These are phyloP conservation scores for Russula sp. DNA, from an alignment of 768 basidiomycete species.

Conservation along the genomic window DNA sequence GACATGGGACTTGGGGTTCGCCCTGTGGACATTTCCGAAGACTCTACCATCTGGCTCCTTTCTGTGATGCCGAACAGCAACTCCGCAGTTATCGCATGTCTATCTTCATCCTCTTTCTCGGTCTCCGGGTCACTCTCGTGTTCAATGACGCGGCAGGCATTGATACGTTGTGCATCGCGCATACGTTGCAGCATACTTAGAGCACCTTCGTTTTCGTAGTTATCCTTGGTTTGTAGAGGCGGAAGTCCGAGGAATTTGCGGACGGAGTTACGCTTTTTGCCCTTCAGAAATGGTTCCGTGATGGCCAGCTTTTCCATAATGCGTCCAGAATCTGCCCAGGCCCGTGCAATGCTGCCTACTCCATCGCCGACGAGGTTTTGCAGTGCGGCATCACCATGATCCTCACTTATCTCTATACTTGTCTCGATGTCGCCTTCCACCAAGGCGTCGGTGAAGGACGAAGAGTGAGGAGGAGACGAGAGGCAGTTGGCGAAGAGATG, in stretches of 20 bases:
- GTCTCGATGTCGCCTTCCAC: slow-evolving; percentile 5
- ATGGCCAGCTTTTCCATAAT: slow-evolving; percentile 37
- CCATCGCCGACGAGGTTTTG: slow-evolving; percentile 59
- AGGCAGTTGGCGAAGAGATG: slow-evolving; percentile 60
- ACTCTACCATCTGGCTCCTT: neutral
- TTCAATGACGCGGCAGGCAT: neutral
- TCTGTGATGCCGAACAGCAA: slow-evolving; percentile 8
- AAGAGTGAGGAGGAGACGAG: slow-evolving; percentile 21
- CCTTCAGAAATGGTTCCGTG: slow-evolving; percentile 39
- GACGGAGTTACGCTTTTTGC: slow-evolving; percentile 30
- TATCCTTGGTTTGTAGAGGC: neutral
- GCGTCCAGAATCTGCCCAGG: slow-evolving; percentile 49
- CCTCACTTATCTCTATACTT: neutral
- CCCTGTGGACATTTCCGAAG: neutral
- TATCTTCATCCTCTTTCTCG: slow-evolving; percentile 11
- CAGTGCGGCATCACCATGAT: slow-evolving; percentile 43
- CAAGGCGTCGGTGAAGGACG: neutral
- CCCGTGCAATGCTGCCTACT: slow-evolving; percentile 37
- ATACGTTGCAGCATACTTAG: slow-evolving; percentile 10
- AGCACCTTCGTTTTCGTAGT: neutral
- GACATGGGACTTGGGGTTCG: neutral
- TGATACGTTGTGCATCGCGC: slow-evolving; percentile 10
- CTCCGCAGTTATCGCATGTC: slow-evolving; percentile 10
- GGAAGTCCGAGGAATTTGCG: slow-evolving; percentile 4
- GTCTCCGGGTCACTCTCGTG: slow-evolving; percentile 14